phyloP scores from a whole-genome alignment of 2,329 filamentous ascomycete species.

The Aureobasidium sp. region DNA sequence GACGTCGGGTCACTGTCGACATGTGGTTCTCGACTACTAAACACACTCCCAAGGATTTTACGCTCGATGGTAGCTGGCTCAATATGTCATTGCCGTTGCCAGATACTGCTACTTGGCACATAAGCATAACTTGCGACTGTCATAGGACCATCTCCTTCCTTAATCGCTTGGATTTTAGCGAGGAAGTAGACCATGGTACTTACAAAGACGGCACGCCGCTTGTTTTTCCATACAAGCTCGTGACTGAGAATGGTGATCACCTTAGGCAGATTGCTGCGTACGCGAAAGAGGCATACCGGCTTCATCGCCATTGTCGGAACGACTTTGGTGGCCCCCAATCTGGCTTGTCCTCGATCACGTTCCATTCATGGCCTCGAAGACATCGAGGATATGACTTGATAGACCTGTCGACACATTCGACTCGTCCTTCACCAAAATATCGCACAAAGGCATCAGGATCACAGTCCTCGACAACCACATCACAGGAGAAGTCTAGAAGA shows the following conservation, averaged over 20 bases:
- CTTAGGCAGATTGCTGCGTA: not conserved
- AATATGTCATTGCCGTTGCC: not conserved
- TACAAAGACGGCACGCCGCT: not conserved
- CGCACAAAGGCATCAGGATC: not conserved
- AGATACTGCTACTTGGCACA: not conserved
- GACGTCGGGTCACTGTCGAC: not conserved
- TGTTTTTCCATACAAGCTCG: not conserved
- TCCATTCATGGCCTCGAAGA: not conserved
- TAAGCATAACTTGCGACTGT: not conserved
- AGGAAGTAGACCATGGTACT: not conserved
- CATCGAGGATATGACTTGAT: not conserved
- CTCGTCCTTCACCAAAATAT: not conserved
- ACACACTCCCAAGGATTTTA: not conserved
- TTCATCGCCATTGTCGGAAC: not conserved
- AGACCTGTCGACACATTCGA: not conserved
- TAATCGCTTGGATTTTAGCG: not conserved
- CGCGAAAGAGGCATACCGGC: not conserved
- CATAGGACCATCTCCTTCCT: not conserved
- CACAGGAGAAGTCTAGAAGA: not conserved
- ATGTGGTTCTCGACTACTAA: not conserved
- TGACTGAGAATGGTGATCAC: not conserved
- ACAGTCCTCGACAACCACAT: not conserved
- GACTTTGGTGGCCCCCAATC: not conserved
- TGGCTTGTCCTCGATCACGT: not conserved
- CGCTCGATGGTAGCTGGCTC: slow-evolving; percentile 4